These are phyloP conservation scores for Cutaneotrichosporon curvatum DNA, from an alignment of 1,284 basidiomycete genomes.

Conservation along the genomic window DNA sequence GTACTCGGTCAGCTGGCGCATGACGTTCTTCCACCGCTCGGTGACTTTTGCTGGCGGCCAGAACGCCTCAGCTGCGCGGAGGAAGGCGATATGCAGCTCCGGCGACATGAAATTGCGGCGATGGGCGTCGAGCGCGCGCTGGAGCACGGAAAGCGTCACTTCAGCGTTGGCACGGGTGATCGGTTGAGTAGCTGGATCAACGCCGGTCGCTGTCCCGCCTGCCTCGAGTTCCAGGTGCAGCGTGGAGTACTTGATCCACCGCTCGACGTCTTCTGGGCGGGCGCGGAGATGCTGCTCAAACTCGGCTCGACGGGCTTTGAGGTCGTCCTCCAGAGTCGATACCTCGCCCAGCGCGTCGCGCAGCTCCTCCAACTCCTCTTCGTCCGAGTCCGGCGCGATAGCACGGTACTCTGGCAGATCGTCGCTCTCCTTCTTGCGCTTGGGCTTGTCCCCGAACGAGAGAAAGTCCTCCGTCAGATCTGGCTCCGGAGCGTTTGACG, in stretches of 20 bases:
- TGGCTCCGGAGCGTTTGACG: background rate
- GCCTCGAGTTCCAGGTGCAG: constrained; percentile 25
- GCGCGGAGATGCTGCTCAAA: constrained; percentile 28
- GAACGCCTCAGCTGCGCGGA: constrained; percentile 32
- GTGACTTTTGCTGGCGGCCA: constrained; percentile 35
- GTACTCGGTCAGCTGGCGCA: constrained; percentile 23
- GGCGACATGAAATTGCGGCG: constrained; percentile 23
- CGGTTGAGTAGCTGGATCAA: constrained; percentile 6
- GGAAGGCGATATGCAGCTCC: constrained; percentile 35
- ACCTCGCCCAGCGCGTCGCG: constrained; percentile 19
- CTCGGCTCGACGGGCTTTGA: constrained; percentile 24
- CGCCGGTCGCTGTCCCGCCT: background rate
- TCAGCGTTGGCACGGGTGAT: constrained; percentile 30
- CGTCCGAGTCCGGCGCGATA: constrained; percentile 14
- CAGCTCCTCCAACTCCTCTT: constrained; percentile 12
- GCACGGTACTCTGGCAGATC: constrained; percentile 14
- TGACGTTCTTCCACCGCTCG: constrained; percentile 37
- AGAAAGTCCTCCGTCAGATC: constrained; percentile 7
- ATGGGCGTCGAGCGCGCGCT: constrained; percentile 31
- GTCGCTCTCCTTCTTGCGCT: background rate
- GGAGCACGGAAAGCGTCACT: constrained; percentile 39
- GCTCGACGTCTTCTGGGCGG: constrained; percentile 25
- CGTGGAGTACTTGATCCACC: constrained; percentile 38
- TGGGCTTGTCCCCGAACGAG: constrained; percentile 1
- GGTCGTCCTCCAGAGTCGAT: constrained; percentile 27